phyloP scores from a whole-genome alignment of 2,329 filamentous ascomycete species.

The Calonectria ilicicola region DNA sequence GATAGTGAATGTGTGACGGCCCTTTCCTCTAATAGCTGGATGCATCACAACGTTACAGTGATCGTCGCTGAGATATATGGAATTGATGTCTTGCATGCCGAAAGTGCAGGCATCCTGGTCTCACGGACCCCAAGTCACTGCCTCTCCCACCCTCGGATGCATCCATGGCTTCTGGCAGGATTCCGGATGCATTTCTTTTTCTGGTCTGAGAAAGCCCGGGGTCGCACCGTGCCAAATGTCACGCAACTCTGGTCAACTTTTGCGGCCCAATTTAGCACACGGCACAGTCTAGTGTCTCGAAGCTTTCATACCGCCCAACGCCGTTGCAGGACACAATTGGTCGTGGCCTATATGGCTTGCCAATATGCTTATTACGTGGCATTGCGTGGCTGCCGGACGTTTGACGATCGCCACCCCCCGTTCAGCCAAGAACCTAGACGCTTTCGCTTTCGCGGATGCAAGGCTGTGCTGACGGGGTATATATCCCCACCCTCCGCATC shows the following conservation, averaged over 20 bases:
- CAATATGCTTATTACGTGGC: constrained; percentile 34
- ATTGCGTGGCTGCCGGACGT: constrained; percentile 37
- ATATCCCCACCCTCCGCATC: constrained; percentile 19
- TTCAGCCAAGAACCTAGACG: constrained; percentile 29
- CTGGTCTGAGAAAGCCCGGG: background rate
- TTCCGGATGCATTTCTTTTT: constrained; percentile 14
- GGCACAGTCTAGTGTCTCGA: constrained; percentile 17
- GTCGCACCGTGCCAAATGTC: constrained; percentile 18
- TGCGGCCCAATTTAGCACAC: constrained; percentile 37
- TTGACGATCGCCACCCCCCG: constrained; percentile 23
- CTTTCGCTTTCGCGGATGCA: constrained; percentile 18
- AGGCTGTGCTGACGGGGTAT: constrained; percentile 29
- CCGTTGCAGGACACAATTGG: background rate
- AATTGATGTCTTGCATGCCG: constrained; percentile 10
- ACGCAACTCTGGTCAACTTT: constrained; percentile 10
- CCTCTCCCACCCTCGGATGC: constrained; percentile 6
- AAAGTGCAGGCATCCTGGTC: constrained; percentile 9
- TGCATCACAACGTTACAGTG: background rate
- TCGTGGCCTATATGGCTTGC: constrained; percentile 19
- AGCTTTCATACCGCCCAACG: constrained; percentile 18
- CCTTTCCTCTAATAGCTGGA: background rate
- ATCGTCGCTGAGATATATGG: constrained; percentile 15
- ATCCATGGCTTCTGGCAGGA: constrained; percentile 9
- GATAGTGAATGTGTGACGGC: background rate
- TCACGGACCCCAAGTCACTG: constrained; percentile 2